Percentiles rank a stretch among this genome's conserved stretches.
phyloP scores from a whole-genome alignment of 768 basidiomycete species.

The Guyanaporus albipodus region DNA sequence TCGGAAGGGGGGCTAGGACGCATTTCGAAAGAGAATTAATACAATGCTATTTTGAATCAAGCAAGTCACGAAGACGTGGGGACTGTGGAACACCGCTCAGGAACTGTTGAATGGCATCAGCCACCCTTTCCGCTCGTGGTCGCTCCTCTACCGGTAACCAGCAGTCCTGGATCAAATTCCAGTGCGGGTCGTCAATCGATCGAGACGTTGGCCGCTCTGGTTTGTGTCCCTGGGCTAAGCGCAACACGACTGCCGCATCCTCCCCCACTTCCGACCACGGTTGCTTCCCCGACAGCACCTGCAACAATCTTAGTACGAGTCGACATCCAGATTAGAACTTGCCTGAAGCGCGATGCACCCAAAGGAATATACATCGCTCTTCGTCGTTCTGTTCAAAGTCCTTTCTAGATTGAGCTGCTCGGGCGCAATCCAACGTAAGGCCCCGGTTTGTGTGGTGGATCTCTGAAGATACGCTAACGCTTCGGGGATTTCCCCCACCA shows the following conservation, averaged over 20 bases:
- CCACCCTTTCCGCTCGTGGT: not conserved
- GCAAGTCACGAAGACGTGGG: not conserved
- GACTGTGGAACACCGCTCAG: not conserved
- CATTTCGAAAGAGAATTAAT: too few species aligned
- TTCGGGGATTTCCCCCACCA: too few species aligned
- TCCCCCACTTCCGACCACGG: slow-evolving; percentile 9
- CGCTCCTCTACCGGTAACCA: not conserved
- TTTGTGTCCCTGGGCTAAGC: not conserved
- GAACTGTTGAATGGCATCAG: not conserved
- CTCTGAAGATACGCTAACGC: too few species aligned
- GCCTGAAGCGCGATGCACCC: slow-evolving; percentile 27
- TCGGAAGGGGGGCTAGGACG: too few species aligned
- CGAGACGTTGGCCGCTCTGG: slow-evolving; percentile 2
- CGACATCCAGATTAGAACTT: slow-evolving; percentile 3
- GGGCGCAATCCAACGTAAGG: not conserved
- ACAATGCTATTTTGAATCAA: too few species aligned
- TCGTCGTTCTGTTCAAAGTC: not conserved
- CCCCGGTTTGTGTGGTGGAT: not conserved
- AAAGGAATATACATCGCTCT: slow-evolving; percentile 14
- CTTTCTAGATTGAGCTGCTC: not conserved
- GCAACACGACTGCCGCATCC: slow-evolving; percentile 5
- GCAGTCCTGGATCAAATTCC: not conserved
- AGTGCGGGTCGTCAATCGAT: not conserved
- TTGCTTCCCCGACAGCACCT: slow-evolving; percentile 7
- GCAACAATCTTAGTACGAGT: not conserved